A percentile compares a stretch with the other conserved stretches of the same genome.
Evolutionary conservation across 1,139 yeast species (phyloP).

Genomic region (Sugiyamaella sp.): DNA sequence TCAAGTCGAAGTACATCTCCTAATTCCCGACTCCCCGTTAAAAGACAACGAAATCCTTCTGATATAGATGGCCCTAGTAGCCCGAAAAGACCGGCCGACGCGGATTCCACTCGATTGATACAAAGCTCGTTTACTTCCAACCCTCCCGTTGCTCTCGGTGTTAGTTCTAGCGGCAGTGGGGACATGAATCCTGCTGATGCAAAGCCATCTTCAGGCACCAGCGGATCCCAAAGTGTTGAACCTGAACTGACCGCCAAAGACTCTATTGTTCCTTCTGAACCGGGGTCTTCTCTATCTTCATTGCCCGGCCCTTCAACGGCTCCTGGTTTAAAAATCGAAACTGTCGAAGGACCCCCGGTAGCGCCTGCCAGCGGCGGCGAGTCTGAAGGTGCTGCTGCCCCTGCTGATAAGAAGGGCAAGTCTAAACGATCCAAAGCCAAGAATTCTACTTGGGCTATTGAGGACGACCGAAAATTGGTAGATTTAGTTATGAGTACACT

Average conservation of each 20-base stretch:
- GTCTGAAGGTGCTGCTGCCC: neutral
- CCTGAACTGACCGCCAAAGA: neutral
- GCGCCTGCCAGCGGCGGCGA: conserved; percentile 13
- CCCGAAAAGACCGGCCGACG: neutral
- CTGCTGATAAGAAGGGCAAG: conserved; percentile 20
- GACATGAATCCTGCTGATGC: neutral
- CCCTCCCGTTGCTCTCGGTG: too few relatives aligned
- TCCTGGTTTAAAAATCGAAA: conserved; percentile 1
- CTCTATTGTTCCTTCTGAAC: neutral
- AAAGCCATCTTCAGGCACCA: neutral
- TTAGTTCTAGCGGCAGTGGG: neutral
- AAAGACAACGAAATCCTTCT: conserved; percentile 18
- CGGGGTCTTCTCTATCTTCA: conserved; percentile 10
- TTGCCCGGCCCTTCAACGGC: neutral
- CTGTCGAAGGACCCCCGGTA: neutral
- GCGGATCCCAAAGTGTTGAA: neutral
- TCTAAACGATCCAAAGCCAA: conserved; percentile 39
- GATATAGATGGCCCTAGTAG: conserved; percentile 9
- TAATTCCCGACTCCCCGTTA: conserved; percentile 14
- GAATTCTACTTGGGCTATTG: conserved; percentile 41
- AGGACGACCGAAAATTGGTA: conserved; percentile 39
- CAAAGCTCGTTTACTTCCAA: neutral
- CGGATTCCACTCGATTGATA: neutral
- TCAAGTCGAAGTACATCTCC: conserved; percentile 12
- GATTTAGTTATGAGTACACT: conserved; percentile 41